These are phyloP conservation scores for Euphrasia confusa DNA, from an alignment of 257 asterid genomes.

Conservation along the genomic window DNA sequence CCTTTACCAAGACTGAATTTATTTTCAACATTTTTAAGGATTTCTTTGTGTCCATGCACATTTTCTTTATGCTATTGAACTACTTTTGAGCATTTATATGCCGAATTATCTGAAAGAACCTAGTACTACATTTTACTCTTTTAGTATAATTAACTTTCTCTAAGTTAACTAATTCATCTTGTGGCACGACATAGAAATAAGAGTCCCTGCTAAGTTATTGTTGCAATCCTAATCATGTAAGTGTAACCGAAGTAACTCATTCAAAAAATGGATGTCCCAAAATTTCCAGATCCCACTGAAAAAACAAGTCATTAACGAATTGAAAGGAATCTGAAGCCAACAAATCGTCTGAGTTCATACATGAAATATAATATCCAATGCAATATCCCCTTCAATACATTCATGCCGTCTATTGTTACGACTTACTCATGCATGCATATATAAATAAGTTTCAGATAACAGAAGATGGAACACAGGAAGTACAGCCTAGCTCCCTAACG, in stretches of 20 bases:
- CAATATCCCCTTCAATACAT: neutral
- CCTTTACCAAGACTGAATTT: too few relatives aligned
- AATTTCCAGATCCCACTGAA: neutral
- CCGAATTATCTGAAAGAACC: too few relatives aligned
- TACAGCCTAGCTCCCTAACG: too few relatives aligned
- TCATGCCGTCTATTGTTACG: neutral
- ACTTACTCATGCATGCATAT: neutral
- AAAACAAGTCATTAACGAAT: neutral
- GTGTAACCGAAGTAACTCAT: neutral
- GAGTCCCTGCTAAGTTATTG: neutral
- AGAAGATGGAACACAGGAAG: too few relatives aligned
- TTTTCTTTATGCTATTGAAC: too few relatives aligned
- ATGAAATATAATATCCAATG: constrained; percentile 1
- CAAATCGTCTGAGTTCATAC: neutral
- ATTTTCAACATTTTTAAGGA: too few relatives aligned
- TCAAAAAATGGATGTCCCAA: neutral
- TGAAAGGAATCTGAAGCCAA: neutral
- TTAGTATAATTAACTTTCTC: too few relatives aligned
- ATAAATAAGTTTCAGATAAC: too few relatives aligned
- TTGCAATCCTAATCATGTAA: neutral
- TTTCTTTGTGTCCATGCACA: too few relatives aligned
- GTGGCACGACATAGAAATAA: neutral
- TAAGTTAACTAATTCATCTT: too few relatives aligned
- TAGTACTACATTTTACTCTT: too few relatives aligned
- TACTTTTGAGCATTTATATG: too few relatives aligned